Base-by-base conservation (phyloP, 306 rosid species). In the Arachis stenosperma region DNA sequence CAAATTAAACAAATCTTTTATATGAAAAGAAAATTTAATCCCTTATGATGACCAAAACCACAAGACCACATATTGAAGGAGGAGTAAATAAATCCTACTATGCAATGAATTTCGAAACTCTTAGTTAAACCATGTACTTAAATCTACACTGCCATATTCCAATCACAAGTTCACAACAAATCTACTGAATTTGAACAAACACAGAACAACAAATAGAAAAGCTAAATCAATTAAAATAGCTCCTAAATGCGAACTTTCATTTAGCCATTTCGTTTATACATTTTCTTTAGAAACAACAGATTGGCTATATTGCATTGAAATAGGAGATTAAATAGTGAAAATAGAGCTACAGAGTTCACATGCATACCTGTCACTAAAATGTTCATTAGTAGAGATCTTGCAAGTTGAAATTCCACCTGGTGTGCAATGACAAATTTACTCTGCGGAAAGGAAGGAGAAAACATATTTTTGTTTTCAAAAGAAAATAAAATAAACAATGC, bases 401-500 rank as follows among this genome's bases (percentile, higher is more conserved):
- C 87, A 75, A 80, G 66, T 61, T 71, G 75, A 9, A 87, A 6
- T 61, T 87, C 85, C 6, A 77, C 69, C 80, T 73, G 87, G 79
- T 82, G 78, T 68, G 78, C 68, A 7, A 77, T 80, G 57, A 87
- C 15, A 77, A 84, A 78, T 70, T 84, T 87, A 75, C 72, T 51
- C 87, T 87, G 84, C 72, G 54, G 42, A 14, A 55, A 42, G 52
- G 73, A 44, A 71, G 73, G 73, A 5, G 48, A 33, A 17, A 39
- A 46, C 55, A 58, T 44, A 33, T 4, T 33, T 33, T 33, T 33
- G 37, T 2, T 33, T 33, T 33, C 4, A 33, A 33, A 22, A 22
- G 27, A 22, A 33, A 33, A 33, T 33, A 4, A 33, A 33, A 33
- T 33, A 33, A 33, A 58, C 14, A 43, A 61, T 41, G 9, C 9